phyloP scores from a whole-genome alignment of 2,329 filamentous ascomycete species.

The Didymella segeticola region DNA sequence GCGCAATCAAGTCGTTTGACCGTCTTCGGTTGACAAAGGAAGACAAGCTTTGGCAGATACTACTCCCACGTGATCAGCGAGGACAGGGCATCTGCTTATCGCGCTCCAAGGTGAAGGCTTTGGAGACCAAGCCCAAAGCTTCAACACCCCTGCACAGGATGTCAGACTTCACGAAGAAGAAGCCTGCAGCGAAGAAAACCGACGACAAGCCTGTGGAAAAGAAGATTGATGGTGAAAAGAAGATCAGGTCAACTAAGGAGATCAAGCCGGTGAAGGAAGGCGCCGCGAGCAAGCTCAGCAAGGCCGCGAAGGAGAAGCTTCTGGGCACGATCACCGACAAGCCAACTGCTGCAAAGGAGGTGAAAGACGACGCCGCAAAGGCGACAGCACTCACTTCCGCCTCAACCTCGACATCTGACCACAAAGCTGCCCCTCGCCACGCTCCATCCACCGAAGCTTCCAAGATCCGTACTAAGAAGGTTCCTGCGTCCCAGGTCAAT shows the following conservation, averaged over 20 bases:
- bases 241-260: constrained; percentile 41
- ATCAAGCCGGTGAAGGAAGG: constrained; percentile 41
- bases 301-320: constrained; percentile 36
- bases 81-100: constrained; percentile 68
- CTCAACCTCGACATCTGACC: constrained; percentile 21
- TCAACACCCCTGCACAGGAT: constrained; percentile 45
- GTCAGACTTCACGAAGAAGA: constrained; percentile 52
- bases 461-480: constrained; percentile 42
- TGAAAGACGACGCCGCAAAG: constrained; percentile 33
- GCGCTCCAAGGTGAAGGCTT: constrained; percentile 60
- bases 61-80: constrained; percentile 66
- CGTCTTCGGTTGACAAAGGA: constrained; percentile 65
- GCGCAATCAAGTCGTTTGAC: constrained; percentile 69
- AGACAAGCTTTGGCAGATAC: constrained; percentile 67
- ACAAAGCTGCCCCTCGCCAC: constrained; percentile 28
- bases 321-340: constrained; percentile 26
- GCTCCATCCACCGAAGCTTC: constrained; percentile 30
- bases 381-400: constrained; percentile 19
- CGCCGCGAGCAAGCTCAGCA: constrained; percentile 24
- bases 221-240: constrained; percentile 21
- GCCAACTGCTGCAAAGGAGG: constrained; percentile 27
- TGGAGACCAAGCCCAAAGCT: constrained; percentile 45
- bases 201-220: constrained; percentile 52
- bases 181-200: constrained; percentile 51
- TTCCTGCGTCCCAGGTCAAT: constrained; percentile 27